phyloP scores from a whole-genome alignment of 2,329 filamentous ascomycete genomes.

The Diaporthe ampelina region DNA sequence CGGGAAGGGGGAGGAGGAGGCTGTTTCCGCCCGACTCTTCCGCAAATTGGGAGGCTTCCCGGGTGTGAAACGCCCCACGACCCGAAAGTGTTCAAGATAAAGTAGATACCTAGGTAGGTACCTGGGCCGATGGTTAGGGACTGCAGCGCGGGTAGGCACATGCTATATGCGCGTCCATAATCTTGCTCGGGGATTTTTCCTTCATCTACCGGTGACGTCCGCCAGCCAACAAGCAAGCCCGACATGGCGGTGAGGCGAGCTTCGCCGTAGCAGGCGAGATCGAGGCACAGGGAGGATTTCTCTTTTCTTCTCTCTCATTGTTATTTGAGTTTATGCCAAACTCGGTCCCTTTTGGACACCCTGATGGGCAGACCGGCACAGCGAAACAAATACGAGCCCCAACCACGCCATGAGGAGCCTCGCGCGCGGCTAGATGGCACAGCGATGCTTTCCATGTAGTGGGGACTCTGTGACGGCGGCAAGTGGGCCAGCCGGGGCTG shows the following conservation, averaged over 20 bases:
- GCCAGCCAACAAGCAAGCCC: neutral
- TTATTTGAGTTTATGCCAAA: constrained; percentile 13
- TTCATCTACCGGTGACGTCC: constrained; percentile 28
- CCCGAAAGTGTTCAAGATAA: constrained; percentile 2
- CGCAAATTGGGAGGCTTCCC: constrained; percentile 30
- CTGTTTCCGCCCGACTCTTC: constrained; percentile 10
- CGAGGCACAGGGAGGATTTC: neutral
- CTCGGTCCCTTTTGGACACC: neutral
- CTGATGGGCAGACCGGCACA: neutral
- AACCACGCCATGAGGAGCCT: constrained; percentile 13
- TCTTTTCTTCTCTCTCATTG: too few species aligned
- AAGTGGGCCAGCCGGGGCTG: constrained; percentile 4
- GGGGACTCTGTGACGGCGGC: neutral
- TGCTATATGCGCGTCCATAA: neutral
- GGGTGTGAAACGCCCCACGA: constrained; percentile 17
- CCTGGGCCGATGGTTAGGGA: too few species aligned
- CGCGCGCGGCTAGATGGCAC: constrained; percentile 4
- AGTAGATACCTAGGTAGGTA: neutral
- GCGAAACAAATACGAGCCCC: neutral
- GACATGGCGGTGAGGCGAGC: constrained; percentile 28
- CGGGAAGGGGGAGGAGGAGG: constrained; percentile 5
- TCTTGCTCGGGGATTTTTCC: neutral
- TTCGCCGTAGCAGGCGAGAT: constrained; percentile 32
- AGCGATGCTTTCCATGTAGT: constrained; percentile 8
- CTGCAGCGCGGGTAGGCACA: constrained; percentile 26